phyloP scores from a whole-genome alignment of 1,284 basidiomycete genomes.

The Moesziomyces sp. region DNA sequence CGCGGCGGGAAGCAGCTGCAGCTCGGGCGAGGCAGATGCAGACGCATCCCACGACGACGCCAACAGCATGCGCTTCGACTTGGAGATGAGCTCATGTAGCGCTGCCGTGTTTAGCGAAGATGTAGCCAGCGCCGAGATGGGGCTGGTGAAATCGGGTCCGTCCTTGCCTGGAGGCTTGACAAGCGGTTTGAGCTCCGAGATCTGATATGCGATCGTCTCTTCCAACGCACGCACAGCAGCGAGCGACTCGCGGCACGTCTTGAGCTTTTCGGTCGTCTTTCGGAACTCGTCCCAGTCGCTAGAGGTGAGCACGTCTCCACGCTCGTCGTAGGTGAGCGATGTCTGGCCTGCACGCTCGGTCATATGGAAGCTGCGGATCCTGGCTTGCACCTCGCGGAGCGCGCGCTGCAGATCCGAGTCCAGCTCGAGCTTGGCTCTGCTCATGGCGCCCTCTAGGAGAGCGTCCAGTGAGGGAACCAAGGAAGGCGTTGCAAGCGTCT shows the following conservation, averaged over 20 bases:
- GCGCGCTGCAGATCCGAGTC: conserved; percentile 9
- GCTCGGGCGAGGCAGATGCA: conserved; percentile 1
- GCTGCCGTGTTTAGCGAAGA: conserved; percentile 31
- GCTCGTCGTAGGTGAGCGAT: conserved; percentile 29
- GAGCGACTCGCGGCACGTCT: conserved; percentile 24
- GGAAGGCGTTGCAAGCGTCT: conserved; percentile 24
- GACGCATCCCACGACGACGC: conserved; percentile 16
- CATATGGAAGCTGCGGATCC: conserved; percentile 26
- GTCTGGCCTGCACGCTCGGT: conserved; percentile 14
- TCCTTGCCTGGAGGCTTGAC: conserved; percentile 7
- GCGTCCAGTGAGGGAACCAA: conserved; percentile 27
- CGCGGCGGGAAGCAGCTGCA: conserved; percentile 73
- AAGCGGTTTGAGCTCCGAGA: conserved; percentile 25
- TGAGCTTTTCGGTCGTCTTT: conserved; percentile 27
- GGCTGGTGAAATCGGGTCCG: conserved; percentile 18
- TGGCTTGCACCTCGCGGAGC: conserved; percentile 5
- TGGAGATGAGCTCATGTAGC: conserved; percentile 21
- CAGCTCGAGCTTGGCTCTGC: background rate
- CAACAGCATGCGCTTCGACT: conserved; percentile 22
- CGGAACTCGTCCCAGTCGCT: conserved; percentile 45
- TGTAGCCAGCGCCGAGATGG: conserved; percentile 16
- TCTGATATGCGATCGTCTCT: conserved; percentile 28
- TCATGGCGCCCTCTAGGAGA: conserved; percentile 13
- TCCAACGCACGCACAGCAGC: conserved; percentile 21
- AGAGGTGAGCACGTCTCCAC: conserved; percentile 28